Evolutionary conservation across 163 green algal genomes (phyloP).

Genomic region (Scenedesmus sp.): DNA sequence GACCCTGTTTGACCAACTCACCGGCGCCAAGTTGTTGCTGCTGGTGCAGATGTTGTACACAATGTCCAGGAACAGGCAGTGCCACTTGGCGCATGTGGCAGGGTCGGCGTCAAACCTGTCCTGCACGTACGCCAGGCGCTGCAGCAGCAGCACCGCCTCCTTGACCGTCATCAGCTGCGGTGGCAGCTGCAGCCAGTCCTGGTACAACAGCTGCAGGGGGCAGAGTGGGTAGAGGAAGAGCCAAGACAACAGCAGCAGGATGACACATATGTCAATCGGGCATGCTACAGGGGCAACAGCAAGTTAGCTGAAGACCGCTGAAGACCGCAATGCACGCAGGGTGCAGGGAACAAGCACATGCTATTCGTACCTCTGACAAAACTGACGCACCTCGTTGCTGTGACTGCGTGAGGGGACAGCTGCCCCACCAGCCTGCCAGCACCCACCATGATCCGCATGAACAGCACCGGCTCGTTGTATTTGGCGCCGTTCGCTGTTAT

Average conservation of each 20-base stretch:
- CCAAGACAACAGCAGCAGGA: too few relatives aligned
- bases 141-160: conserved; percentile 81
- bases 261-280: too few relatives aligned
- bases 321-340: too few relatives aligned
- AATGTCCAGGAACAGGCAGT: conserved; percentile 79
- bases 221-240: too few relatives aligned
- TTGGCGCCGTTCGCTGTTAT: conserved; percentile 75
- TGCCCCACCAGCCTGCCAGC: too few relatives aligned
- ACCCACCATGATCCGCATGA: conserved; percentile 64
- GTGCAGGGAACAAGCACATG: too few relatives aligned
- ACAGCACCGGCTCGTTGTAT: conserved; percentile 72
- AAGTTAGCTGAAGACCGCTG: too few relatives aligned
- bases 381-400: too few relatives aligned
- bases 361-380: too few relatives aligned
- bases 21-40: neutral
- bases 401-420: too few relatives aligned
- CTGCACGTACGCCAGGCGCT: conserved; percentile 83
- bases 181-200: conserved; percentile 38
- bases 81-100: conserved; percentile 60
- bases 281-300: too few relatives aligned
- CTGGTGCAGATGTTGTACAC: conserved; percentile 76
- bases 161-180: conserved; percentile 54
- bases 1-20: too few relatives aligned
- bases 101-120: conserved; percentile 51
- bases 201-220: conserved; percentile 44